Evolutionary conservation across 768 basidiomycete species (phyloP), one percentile per base, ranked within the genome.

Genomic region (Mycena rebaudengoi): DNA sequence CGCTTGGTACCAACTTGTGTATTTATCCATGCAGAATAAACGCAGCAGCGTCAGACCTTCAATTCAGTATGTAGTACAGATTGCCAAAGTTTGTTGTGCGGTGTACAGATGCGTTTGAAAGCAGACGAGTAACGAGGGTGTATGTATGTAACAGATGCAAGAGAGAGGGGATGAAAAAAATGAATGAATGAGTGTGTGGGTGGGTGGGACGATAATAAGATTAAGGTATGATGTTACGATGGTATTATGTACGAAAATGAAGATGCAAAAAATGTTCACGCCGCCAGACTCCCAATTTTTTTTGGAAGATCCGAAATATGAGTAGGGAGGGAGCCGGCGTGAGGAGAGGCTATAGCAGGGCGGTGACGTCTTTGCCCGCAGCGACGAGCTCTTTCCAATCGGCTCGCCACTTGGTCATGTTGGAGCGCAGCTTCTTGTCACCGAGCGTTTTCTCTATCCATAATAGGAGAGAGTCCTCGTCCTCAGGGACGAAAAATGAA

Each of bases 401-500:
- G 39, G 73, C 75, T 66, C 95, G 83, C 97, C 96, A 99, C 49
- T 70, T 74, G 26, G 71, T 74, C 84, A 99, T 96, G 67, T 81
- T 87, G 18, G 79, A 72, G 52, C 91, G 82, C 44, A 97, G 77
- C 65, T 90, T 94, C 78, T 86, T 85, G 73, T 85, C 82, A 14
- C 79, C 79, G 8, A 87, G 78, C 59, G 79, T 79, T 64, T 76
- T 83, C 73, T 90, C 86, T 48, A 98, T 88, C 96, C 96, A 99
- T 2, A 80, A 76, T 68, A 99, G 78, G 26, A 98, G 81, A 5
- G 82, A 78, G 69, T 98, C 88, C 64, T 99, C 97, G 69, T 94
- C 88, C 75, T 97, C 93, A 0, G 95, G 93, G 7, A 98, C 89
- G 73, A 98, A 99, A 79, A 95, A 97, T 8, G 95, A 97, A 0